These are phyloP conservation scores for Ogataea minuta DNA, from an alignment of 805 yeast species.

Conservation along the genomic window DNA sequence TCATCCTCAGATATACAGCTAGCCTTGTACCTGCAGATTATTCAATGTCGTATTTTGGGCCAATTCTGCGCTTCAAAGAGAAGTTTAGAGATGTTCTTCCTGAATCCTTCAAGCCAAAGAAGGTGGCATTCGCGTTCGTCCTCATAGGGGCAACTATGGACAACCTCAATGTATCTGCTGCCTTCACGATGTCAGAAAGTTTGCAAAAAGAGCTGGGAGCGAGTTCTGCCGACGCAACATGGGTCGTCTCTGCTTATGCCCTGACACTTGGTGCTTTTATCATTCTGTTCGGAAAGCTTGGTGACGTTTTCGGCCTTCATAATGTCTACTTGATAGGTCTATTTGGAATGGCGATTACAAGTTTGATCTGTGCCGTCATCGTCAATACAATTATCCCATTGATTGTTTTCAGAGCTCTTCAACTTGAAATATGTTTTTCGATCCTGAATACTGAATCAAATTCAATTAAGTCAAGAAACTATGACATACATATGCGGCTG, in stretches of 20 bases:
- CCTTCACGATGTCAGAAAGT: constrained; percentile 22
- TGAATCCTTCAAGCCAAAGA: constrained; percentile 6
- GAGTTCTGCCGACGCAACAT: constrained; percentile 35
- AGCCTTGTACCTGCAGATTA: too few relatives aligned
- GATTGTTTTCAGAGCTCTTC: constrained; percentile 44
- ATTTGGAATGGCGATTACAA: constrained; percentile 18
- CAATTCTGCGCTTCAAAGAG: too few relatives aligned
- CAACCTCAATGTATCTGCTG: constrained; percentile 28
- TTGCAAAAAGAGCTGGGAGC: constrained; percentile 39
- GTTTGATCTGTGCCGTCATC: constrained; percentile 38
- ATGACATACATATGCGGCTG: too few relatives aligned
- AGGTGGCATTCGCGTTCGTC: constrained; percentile 12
- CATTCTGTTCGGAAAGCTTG: constrained; percentile 40
- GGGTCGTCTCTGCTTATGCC: constrained; percentile 46
- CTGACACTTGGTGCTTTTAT: constrained; percentile 45
- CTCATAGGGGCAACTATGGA: constrained; percentile 23
- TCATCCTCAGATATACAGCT: too few relatives aligned
- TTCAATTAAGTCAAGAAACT: too few relatives aligned
- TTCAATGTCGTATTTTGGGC: too few relatives aligned
- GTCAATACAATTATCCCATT: constrained; percentile 34
- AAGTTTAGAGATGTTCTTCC: constrained; percentile 1
- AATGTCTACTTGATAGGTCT: constrained; percentile 28
- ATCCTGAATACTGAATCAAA: too few relatives aligned
- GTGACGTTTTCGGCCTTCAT: constrained; percentile 42
- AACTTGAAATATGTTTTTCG: too few relatives aligned